Evolutionary conservation across 2,329 filamentous ascomycete species (phyloP), one percentile per base, ranked within the genome.

Genomic region (Claviceps sorghi): DNA sequence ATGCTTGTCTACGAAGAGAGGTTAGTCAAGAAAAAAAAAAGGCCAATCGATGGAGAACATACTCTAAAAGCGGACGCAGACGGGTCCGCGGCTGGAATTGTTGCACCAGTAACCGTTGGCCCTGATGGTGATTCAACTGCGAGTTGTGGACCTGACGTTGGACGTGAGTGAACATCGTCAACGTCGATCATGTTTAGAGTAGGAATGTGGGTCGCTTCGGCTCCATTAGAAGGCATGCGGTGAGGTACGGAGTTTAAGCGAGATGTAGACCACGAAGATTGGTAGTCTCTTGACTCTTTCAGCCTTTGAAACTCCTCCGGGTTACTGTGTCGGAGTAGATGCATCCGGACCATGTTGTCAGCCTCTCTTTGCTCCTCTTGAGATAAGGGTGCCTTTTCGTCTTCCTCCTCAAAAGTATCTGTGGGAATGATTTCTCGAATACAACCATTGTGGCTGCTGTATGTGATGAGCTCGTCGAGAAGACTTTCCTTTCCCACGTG

Each of bases 381-480:
- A 0, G 80, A 82, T 22, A 90, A 65, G 19, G 60, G 59, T 1
- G 61, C 62, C 13, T 74, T 73, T 49, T 82, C 68, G 53, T 85
- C 83, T 56, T 89, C 83, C 57, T 79, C 74, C 57, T 86, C 82
- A 57, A 88, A 88, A 0, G 83, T 83, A 58, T 91, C 84, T 0
- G 83, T 85, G 41, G 83, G 76, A 3, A 78, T 73, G 52, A 91
- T 81, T 1, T 69, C 69, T 13, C 72, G 67, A 48, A 86, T 76
- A 9, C 67, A 65, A 11, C 32, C 49, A 22, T 17, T 46, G 11
- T 19, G 34, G 34, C 30, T 7, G n/a, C 67, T 55, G 1, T 61
- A 64, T 52, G 59, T 63, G 48, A 77, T 64, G 3, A 81, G 61
- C 9, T 64, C 66, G 53, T 77, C 73, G 7, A 89, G 67, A 19